phyloP scores from a whole-genome alignment of 2,329 filamentous ascomycete genomes.

The Tolypocladium ovalisporum region DNA sequence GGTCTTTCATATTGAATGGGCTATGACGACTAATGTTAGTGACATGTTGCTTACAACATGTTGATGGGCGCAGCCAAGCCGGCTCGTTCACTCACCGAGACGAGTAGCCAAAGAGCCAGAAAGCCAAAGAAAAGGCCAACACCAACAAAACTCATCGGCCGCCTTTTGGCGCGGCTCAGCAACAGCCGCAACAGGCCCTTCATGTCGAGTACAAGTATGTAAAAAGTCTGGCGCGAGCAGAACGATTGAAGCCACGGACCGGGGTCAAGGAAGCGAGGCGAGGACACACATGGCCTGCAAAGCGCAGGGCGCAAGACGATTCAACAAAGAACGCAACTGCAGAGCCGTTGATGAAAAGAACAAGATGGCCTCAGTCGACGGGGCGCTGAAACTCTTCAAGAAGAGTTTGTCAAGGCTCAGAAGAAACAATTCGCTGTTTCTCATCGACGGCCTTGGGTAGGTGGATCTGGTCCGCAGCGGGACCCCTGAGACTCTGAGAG shows the following conservation, averaged over 20 bases:
- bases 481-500: not conserved
- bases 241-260: not conserved
- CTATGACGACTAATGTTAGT: not conserved
- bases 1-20: not conserved
- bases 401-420: no score
- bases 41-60: not conserved
- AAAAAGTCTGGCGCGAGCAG: not conserved
- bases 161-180: not conserved
- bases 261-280: not conserved
- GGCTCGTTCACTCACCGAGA: conserved; percentile 2
- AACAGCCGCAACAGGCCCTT: not conserved
- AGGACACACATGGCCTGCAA: no score
- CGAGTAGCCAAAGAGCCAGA: conserved; percentile 2
- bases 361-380: not conserved
- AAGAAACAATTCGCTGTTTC: no score
- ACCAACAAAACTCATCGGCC: not conserved
- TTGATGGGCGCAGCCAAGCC: not conserved
- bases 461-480: not conserved
- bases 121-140: conserved; percentile 5
- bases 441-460: no score
- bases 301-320: no score
- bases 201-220: not conserved
- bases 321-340: no score
- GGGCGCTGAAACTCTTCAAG: no score
- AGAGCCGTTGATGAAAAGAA: not conserved